phyloP scores from a whole-genome alignment of 176 grass and related monocot genomes.

The Avena insularis region DNA sequence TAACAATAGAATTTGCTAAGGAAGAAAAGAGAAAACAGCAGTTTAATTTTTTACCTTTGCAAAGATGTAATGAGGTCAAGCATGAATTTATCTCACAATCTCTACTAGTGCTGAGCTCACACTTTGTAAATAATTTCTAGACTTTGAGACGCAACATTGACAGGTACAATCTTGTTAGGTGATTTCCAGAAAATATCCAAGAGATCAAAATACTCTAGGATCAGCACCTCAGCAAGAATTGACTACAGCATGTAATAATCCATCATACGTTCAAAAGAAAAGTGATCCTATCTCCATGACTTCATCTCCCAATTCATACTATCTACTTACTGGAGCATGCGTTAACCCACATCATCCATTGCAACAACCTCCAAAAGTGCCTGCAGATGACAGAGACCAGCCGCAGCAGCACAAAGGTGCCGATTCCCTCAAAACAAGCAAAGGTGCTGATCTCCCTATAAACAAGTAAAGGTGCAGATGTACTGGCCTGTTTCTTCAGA shows the following conservation, averaged over 20 bases:
- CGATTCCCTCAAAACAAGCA: too few relatives aligned
- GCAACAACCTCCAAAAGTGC: too few relatives aligned
- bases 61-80: slow-evolving; percentile 81
- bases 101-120: slow-evolving; percentile 82
- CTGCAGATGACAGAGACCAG: too few relatives aligned
- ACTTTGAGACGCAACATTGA: slow-evolving; percentile 71
- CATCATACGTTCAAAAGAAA: too few relatives aligned
- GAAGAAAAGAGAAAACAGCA: not conserved
- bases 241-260: too few relatives aligned
- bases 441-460: not conserved
- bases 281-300: too few relatives aligned
- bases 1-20: not conserved
- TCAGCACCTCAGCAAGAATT: too few relatives aligned
- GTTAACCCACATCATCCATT: too few relatives aligned
- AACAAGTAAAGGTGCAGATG: not conserved
- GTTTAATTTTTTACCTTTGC: slow-evolving; percentile 73
- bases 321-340: too few relatives aligned
- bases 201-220: not conserved
- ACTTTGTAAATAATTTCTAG: slow-evolving; percentile 97
- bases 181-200: slow-evolving; percentile 37
- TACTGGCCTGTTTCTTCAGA: not conserved
- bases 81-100: slow-evolving; percentile 71
- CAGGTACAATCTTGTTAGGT: slow-evolving; percentile 34
- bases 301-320: too few relatives aligned
- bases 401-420: too few relatives aligned